Percentiles rank a stretch among this genome's conserved stretches.
These are phyloP conservation scores for Flaveria bidentis DNA, from an alignment of 129 eudicot species.

Conservation along the genomic window DNA sequence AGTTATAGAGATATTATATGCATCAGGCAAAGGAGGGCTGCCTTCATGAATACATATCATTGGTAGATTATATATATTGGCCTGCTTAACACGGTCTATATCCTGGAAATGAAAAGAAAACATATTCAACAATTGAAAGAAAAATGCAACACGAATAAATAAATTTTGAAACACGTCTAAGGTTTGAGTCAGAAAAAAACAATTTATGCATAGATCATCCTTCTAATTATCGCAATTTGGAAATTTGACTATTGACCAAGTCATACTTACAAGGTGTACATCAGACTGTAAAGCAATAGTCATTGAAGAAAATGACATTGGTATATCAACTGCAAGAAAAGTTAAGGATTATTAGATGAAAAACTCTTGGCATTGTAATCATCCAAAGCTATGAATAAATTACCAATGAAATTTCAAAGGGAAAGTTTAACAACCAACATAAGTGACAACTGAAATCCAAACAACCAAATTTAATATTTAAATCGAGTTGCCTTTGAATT, in stretches of 20 bases:
- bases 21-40: constrained; percentile 87
- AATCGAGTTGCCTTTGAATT: background rate
- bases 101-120: constrained; percentile 47
- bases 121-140: constrained; percentile 2
- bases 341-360: constrained; percentile 6
- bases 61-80: constrained; percentile 47
- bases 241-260: background rate
- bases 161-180: background rate
- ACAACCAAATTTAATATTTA: background rate
- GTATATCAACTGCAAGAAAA: constrained; percentile 79
- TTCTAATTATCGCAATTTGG: background rate
- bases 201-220: too few species aligned
- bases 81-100: constrained; percentile 35
- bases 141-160: background rate
- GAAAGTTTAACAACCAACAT: constrained; percentile 7
- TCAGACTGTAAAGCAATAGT: constrained; percentile 69
- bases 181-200: background rate
- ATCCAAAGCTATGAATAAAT: background rate
- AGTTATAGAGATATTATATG: constrained; percentile 55
- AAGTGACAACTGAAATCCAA: background rate
- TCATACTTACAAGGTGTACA: constrained; percentile 68
- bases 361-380: background rate
- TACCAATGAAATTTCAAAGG: constrained; percentile 1
- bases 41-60: constrained; percentile 90
- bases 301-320: constrained; percentile 75